Evolutionary conservation across 2,329 filamentous ascomycete species (phyloP), one percentile per base, ranked within the genome.

Genomic region (Penicillium sp.): DNA sequence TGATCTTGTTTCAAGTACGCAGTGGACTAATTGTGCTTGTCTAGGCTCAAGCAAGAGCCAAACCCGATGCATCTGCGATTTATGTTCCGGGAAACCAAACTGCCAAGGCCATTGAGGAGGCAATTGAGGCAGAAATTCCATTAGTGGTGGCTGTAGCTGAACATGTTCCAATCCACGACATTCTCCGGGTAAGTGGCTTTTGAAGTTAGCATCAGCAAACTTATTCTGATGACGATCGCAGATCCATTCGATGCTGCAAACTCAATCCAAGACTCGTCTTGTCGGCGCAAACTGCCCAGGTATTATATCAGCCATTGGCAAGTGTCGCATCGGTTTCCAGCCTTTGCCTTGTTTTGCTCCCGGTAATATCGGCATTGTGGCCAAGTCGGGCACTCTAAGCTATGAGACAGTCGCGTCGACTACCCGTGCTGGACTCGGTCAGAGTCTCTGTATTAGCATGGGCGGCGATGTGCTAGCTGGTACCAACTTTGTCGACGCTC

Each of bases 251-350:
- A 86, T 91, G 48, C 80, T 93, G 5, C 80, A 84, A 59, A 89
- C 88, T 0, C 90, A 93, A 68, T 86, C 82, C 1, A 88, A 84
- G 63, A 90, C 88, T 0, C 80, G 90, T 7, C 80, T 93, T 0
- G 88, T 93, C 0, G 90, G 90, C 1, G 88, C 90, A n/a, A 93
- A 93, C 69, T 89, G 88, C 21, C 89, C 90, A 0, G 90, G 90
- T 0, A 91, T 93, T 59, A 91, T 93, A 55, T 89, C 88, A 4
- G 87, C 89, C 0, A 82, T 86, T 22, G 87, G 86, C 2, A 84
- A 81, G 65, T 93, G 90, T 64, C 80, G 86, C 45, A 86, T 89
- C 68, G 90, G 90, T 0, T 92, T 93, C 69, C 89, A 92, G 70
- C 90, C 90, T 5, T 77, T 93, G 13, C 84, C 87, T 0, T 90